phyloP scores from a whole-genome alignment of 352 stramenopile species.

The Pythium monospermum region DNA sequence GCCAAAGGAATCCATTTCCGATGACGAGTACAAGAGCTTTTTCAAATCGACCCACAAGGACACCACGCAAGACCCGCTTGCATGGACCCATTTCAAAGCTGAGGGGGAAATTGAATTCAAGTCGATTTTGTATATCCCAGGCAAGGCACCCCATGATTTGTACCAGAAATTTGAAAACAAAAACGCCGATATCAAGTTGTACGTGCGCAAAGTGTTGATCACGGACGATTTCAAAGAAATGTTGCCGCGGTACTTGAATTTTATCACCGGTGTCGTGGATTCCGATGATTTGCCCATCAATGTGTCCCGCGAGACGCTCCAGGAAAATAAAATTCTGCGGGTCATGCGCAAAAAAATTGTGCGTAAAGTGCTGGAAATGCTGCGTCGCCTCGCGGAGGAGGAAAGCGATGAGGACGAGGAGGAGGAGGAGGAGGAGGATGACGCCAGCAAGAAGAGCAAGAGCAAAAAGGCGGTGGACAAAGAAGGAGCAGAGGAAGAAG shows the following conservation, averaged over 20 bases:
- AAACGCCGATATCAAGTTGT: slow-evolving; percentile 94
- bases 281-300: slow-evolving; percentile 99
- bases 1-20: slow-evolving; percentile 93
- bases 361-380: slow-evolving; percentile 99
- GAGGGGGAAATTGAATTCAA: slow-evolving; percentile 99
- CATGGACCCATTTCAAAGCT: slow-evolving; percentile 99
- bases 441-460: slow-evolving; percentile 32
- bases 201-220: slow-evolving; percentile 99
- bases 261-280: slow-evolving; percentile 98
- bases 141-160: slow-evolving; percentile 76
- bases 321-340: slow-evolving; percentile 99
- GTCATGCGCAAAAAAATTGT: slow-evolving; percentile 99
- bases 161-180: slow-evolving; percentile 92
- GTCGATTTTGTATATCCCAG: slow-evolving; percentile 97
- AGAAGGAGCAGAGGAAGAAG: slow-evolving; percentile 57
- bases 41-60: slow-evolving; percentile 95
- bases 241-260: slow-evolving; percentile 98
- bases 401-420: slow-evolving; percentile 81
- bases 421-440: slow-evolving; percentile 46
- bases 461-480: slow-evolving; percentile 39
- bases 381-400: slow-evolving; percentile 91
- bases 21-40: slow-evolving; percentile 99
- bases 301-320: slow-evolving; percentile 98
- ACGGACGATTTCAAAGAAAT: slow-evolving; percentile 98
- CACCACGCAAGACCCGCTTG: slow-evolving; percentile 84